These are phyloP conservation scores for Eleusine indica DNA, from an alignment of 176 grass and related monocot genomes.

Conservation along the genomic window DNA sequence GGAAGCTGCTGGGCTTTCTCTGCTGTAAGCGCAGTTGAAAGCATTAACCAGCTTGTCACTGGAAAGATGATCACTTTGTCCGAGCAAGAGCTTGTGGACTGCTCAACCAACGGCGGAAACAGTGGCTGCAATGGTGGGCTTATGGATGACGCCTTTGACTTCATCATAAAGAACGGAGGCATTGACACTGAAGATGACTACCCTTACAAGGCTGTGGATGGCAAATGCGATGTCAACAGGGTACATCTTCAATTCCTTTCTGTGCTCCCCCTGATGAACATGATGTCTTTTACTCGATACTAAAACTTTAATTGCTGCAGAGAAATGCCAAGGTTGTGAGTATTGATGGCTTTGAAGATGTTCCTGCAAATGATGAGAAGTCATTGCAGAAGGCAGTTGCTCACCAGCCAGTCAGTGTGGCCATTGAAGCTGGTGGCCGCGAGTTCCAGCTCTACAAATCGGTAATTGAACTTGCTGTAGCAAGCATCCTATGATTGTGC, in stretches of 20 bases:
- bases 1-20: slow-evolving; percentile 99
- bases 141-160: slow-evolving; percentile 82
- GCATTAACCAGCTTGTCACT: slow-evolving; percentile 88
- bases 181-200: slow-evolving; percentile 89
- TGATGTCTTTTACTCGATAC: not conserved
- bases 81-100: slow-evolving; percentile 87
- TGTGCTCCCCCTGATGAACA: not conserved
- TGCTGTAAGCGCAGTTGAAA: slow-evolving; percentile 77
- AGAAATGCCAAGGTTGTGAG: slow-evolving; percentile 80
- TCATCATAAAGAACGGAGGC: slow-evolving; percentile 82
- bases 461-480: slow-evolving; percentile 34
- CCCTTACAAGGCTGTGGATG: slow-evolving; percentile 70
- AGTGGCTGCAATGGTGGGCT: slow-evolving; percentile 86
- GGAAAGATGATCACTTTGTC: slow-evolving; percentile 74
- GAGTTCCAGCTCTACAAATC: slow-evolving; percentile 84
- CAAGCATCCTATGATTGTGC: not conserved
- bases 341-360: slow-evolving; percentile 85
- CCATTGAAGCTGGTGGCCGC: slow-evolving; percentile 78
- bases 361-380: slow-evolving; percentile 78
- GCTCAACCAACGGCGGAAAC: slow-evolving; percentile 56
- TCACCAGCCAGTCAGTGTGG: slow-evolving; percentile 87
- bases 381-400: slow-evolving; percentile 81
- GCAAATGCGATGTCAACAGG: slow-evolving; percentile 66
- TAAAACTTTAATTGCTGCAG: slow-evolving; percentile 32
- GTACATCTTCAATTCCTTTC: slow-evolving; percentile 35